Evolutionary conservation across 2,329 filamentous ascomycete species (phyloP).

Genomic region (Aureobasidium sp.): DNA sequence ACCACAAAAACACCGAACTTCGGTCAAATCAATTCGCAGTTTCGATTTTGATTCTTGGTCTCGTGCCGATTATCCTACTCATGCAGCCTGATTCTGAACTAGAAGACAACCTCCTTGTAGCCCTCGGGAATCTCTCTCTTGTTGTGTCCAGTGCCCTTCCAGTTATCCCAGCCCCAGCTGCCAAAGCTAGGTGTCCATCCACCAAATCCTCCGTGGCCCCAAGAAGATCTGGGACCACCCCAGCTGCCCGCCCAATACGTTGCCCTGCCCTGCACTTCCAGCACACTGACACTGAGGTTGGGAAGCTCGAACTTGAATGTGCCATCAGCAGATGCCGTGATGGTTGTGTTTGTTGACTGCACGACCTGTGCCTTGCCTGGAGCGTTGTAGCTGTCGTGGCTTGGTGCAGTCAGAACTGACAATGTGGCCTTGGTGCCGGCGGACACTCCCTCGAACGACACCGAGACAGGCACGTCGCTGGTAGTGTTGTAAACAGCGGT

Average conservation of each 20-base stretch:
- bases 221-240: not conserved
- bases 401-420: conserved; percentile 35
- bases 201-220: conserved; percentile 6
- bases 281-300: conserved; percentile 49
- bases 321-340: conserved; percentile 42
- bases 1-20: not conserved
- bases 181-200: not conserved
- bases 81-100: not conserved
- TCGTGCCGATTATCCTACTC: not conserved
- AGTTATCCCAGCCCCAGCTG: not conserved
- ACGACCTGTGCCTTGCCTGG: conserved; percentile 42
- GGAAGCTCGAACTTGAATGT: conserved; percentile 48
- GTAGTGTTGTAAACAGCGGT: conserved; percentile 42
- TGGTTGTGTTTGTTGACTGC: conserved; percentile 31
- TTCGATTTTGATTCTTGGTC: not conserved
- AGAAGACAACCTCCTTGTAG: conserved; percentile 15
- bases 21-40: not conserved
- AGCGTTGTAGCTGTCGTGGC: conserved; percentile 21
- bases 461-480: conserved; percentile 27
- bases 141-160: not conserved
- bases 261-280: conserved; percentile 33
- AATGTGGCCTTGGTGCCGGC: conserved; percentile 29
- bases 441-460: conserved; percentile 30
- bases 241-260: conserved; percentile 12
- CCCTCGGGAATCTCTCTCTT: conserved; percentile 1